phyloP scores from a whole-genome alignment of 495 filamentous ascomycete genomes.

The Haplographium delicatum region DNA sequence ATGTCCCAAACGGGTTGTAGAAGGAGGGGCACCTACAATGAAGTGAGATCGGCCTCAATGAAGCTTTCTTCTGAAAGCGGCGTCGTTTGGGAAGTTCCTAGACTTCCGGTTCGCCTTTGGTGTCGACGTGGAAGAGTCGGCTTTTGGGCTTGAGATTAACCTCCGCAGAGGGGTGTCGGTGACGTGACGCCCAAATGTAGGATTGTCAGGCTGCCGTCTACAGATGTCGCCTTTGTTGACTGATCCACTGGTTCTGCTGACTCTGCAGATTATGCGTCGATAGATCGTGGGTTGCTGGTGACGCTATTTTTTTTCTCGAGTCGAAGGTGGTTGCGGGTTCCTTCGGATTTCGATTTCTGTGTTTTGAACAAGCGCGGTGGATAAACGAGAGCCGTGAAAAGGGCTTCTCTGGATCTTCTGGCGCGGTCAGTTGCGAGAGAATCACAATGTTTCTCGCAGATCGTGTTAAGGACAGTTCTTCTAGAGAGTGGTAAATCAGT shows the following conservation, averaged over 20 bases:
- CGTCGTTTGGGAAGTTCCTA: slow-evolving; percentile 2
- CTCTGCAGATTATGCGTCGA: slow-evolving; percentile 4
- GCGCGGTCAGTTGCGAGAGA: background rate
- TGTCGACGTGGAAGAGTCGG: slow-evolving; percentile 8
- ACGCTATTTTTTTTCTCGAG: background rate
- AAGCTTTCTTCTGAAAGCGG: slow-evolving; percentile 25
- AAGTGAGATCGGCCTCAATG: slow-evolving; percentile 28
- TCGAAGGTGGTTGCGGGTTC: slow-evolving; percentile 9
- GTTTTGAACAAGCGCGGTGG: slow-evolving; percentile 17
- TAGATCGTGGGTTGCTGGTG: slow-evolving; percentile 2
- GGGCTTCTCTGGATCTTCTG: background rate
- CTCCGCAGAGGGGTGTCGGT: too few species aligned
- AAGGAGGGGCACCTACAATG: slow-evolving; percentile 22
- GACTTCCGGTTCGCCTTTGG: slow-evolving; percentile 7
- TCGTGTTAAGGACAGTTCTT: background rate
- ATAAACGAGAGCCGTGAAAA: slow-evolving; percentile 17
- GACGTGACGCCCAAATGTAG: background rate
- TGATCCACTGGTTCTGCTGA: too few species aligned
- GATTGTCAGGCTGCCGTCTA: slow-evolving; percentile 5
- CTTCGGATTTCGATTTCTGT: slow-evolving; percentile 10
- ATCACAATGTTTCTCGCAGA: background rate
- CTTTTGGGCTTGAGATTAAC: too few species aligned
- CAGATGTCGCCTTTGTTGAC: background rate
- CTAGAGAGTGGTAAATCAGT: background rate
- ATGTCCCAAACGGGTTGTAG: background rate